A percentile compares a stretch with the other conserved stretches of the same genome.
Conservation (phyloP, 768 basidiomycete species). For the Leccinum variicolor region DNA sequence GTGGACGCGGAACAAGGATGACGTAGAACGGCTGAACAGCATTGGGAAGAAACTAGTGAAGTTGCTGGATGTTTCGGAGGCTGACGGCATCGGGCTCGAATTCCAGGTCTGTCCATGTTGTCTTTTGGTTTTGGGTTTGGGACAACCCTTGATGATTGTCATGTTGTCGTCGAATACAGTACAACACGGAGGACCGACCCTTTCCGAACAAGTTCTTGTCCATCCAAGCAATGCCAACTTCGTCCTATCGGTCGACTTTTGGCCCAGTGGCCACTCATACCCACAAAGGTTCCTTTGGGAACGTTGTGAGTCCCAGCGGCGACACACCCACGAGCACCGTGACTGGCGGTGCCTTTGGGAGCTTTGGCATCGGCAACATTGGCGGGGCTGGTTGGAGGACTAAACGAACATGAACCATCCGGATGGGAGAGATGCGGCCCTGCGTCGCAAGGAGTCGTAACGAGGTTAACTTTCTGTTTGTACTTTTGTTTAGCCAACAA, state of each 20-base stretch:
- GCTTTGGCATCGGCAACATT: slow-evolving; percentile 44
- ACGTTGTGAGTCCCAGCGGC: slow-evolving; percentile 19
- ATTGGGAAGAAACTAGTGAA: slow-evolving; percentile 84
- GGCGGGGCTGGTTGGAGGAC: slow-evolving; percentile 29
- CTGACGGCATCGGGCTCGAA: slow-evolving; percentile 81
- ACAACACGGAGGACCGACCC: slow-evolving; percentile 85
- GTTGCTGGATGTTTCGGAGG: slow-evolving; percentile 78
- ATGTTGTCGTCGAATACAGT: slow-evolving; percentile 39
- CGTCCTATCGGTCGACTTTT: slow-evolving; percentile 68
- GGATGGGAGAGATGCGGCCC: not conserved
- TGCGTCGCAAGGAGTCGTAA: slow-evolving; percentile 2
- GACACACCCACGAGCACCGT: slow-evolving; percentile 22
- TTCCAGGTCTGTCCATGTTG: slow-evolving; percentile 71
- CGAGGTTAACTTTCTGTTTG: slow-evolving; percentile 7
- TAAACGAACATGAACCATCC: slow-evolving; percentile 22
- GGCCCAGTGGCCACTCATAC: slow-evolving; percentile 30
- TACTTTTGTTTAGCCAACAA: slow-evolving; percentile 3
- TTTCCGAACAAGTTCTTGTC: slow-evolving; percentile 78
- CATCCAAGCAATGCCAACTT: slow-evolving; percentile 66
- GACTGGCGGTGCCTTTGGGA: slow-evolving; percentile 44
- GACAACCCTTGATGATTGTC: not conserved
- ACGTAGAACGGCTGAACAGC: slow-evolving; percentile 78
- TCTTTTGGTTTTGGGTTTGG: slow-evolving; percentile 1
- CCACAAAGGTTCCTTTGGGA: slow-evolving; percentile 21
- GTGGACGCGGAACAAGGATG: slow-evolving; percentile 85